These are phyloP conservation scores for Tinospora cordifolia DNA, from an alignment of 164 flowering plant genomes.

Conservation along the genomic window DNA sequence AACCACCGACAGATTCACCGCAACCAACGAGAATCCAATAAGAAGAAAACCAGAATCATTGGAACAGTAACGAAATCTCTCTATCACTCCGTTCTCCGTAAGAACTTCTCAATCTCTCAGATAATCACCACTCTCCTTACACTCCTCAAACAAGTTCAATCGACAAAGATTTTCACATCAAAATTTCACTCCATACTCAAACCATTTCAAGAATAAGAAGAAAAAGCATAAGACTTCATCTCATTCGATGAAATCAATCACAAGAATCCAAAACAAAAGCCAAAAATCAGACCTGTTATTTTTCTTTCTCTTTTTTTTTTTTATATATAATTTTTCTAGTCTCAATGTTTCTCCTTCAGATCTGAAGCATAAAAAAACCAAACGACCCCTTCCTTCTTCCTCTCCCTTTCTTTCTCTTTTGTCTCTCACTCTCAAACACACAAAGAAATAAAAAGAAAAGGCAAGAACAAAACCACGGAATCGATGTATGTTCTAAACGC, in stretches of 20 bases:
- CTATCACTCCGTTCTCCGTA: background rate
- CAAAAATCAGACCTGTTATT: background rate
- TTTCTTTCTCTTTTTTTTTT: background rate
- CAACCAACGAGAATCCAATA: background rate
- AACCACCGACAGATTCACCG: background rate
- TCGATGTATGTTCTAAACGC: too few species aligned
- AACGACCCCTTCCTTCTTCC: conserved; percentile 8
- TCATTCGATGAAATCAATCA: background rate
- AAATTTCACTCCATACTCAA: too few species aligned
- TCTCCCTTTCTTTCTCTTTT: background rate
- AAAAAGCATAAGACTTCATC: conserved; percentile 10
- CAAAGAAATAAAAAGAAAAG: too few species aligned
- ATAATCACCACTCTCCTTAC: background rate
- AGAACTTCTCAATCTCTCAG: background rate
- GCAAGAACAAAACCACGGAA: too few species aligned
- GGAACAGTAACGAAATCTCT: background rate
- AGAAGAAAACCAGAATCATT: background rate
- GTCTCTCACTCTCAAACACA: background rate
- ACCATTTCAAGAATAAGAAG: background rate
- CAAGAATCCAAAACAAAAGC: background rate
- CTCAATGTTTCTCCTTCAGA: conserved; percentile 25
- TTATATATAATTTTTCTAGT: too few species aligned
- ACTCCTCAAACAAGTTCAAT: background rate
- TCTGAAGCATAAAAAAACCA: conserved; percentile 23
- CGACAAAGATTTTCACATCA: background rate